These are phyloP conservation scores for Skeletonema costatum DNA, from an alignment of 108 stramenopile species.

Conservation along the genomic window DNA sequence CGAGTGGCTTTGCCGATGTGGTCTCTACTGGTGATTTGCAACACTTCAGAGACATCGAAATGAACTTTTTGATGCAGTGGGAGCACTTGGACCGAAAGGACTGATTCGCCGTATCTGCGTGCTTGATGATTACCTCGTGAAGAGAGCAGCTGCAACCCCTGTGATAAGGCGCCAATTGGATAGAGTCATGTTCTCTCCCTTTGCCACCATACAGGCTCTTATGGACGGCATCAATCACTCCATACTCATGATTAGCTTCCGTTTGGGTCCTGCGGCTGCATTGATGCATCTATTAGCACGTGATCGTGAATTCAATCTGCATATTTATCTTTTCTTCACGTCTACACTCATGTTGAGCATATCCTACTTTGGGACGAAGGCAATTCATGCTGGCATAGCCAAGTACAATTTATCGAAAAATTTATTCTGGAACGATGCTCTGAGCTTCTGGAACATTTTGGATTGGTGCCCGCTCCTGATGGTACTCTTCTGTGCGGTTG, in stretches of 20 bases:
- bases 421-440: constrained; percentile 32
- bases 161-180: constrained; percentile 9
- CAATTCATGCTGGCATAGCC: background rate
- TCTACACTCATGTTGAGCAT: constrained; percentile 9
- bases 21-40: constrained; percentile 9
- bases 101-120: constrained; percentile 4
- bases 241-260: constrained; percentile 10
- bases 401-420: constrained; percentile 8
- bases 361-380: constrained; percentile 10
- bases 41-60: constrained; percentile 6
- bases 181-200: constrained; percentile 11
- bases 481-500: constrained; percentile 40
- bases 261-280: constrained; percentile 4
- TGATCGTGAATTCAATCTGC: background rate
- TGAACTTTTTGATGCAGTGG: constrained; percentile 5
- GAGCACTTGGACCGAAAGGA: background rate
- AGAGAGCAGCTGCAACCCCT: background rate
- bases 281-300: background rate
- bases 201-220: constrained; percentile 10
- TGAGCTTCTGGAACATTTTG: constrained; percentile 67
- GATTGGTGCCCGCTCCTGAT: constrained; percentile 53
- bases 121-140: constrained; percentile 5
- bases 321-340: constrained; percentile 1
- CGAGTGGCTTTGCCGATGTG: background rate
- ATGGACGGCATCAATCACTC: constrained; percentile 13